Evolutionary conservation across 352 stramenopile species (phyloP).

Genomic region (Globisporangium barbulae): DNA sequence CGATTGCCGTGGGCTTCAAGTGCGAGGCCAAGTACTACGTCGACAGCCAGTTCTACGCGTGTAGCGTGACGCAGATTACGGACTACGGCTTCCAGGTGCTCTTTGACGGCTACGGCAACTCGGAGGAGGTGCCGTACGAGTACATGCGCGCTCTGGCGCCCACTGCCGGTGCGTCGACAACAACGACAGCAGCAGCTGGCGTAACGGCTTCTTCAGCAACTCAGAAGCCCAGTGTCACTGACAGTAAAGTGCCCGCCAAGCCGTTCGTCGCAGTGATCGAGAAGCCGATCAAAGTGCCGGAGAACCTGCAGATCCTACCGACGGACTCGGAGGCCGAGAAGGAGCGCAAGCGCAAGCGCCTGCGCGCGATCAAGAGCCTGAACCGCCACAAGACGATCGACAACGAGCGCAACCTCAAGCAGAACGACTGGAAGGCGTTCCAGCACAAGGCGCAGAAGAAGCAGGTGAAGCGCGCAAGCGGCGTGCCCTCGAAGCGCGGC

Average conservation of each 20-base stretch:
- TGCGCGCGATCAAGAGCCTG: constrained; percentile 82
- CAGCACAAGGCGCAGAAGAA: constrained; percentile 80
- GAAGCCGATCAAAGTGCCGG: constrained; percentile 83
- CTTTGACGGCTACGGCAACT: constrained; percentile 89
- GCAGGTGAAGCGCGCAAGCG: constrained; percentile 58
- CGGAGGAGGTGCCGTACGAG: constrained; percentile 88
- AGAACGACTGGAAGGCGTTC: constrained; percentile 87
- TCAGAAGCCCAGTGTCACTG: constrained; percentile 2
- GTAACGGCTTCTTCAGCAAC: constrained; percentile 13
- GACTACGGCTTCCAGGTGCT: constrained; percentile 74
- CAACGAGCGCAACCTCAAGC: constrained; percentile 79
- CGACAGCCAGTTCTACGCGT: constrained; percentile 74
- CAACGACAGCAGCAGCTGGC: constrained; percentile 1
- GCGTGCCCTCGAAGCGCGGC: constrained; percentile 73
- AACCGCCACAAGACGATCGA: constrained; percentile 87
- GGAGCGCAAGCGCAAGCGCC: constrained; percentile 78
- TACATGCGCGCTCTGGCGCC: constrained; percentile 55
- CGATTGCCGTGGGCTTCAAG: constrained; percentile 53
- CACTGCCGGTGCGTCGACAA: not conserved
- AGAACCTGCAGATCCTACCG: constrained; percentile 79
- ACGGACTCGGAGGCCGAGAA: constrained; percentile 85
- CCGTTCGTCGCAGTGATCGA: constrained; percentile 47
- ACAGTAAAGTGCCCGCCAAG: constrained; percentile 11
- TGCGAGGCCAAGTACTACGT: constrained; percentile 82
- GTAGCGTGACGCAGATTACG: constrained; percentile 61